Percentiles rank a stretch among this genome's conserved stretches.
Evolutionary conservation across 2,329 filamentous ascomycete genomes (phyloP).

Genomic region (Penicillium sp.): DNA sequence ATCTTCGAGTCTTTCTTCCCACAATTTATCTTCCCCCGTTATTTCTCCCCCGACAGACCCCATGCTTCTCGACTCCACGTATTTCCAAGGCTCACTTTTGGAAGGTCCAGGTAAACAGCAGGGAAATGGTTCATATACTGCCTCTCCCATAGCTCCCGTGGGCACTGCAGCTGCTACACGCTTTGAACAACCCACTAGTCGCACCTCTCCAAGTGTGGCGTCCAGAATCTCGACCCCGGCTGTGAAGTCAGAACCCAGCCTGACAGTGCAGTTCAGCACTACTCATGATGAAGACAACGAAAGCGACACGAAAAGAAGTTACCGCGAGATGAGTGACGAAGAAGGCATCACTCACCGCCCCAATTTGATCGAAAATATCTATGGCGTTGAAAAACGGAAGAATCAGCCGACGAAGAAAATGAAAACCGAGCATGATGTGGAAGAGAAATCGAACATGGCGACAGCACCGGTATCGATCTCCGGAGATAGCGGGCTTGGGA

Average conservation of each 20-base stretch:
- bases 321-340: slow-evolving; percentile 33
- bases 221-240: slow-evolving; percentile 18
- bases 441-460: slow-evolving; percentile 45
- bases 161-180: slow-evolving; percentile 27
- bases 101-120: slow-evolving; percentile 23
- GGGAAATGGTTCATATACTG: slow-evolving; percentile 13
- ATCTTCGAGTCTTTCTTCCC: not conserved
- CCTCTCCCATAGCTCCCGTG: slow-evolving; percentile 20
- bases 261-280: slow-evolving; percentile 33
- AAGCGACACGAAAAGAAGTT: slow-evolving; percentile 31
- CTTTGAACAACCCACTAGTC: slow-evolving; percentile 14
- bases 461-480: slow-evolving; percentile 46
- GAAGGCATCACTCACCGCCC: slow-evolving; percentile 26
- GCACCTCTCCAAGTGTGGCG: slow-evolving; percentile 15
- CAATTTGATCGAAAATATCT: slow-evolving; percentile 68
- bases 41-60: slow-evolving; percentile 13
- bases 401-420: slow-evolving; percentile 63
- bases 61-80: slow-evolving; percentile 9
- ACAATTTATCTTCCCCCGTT: no score
- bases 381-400: slow-evolving; percentile 68
- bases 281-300: slow-evolving; percentile 23
- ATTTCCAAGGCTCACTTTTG: slow-evolving; percentile 22
- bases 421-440: slow-evolving; percentile 50
- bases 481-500: slow-evolving; percentile 58
- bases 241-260: slow-evolving; percentile 14